These are phyloP conservation scores for Elaeagnus macrophylla DNA, from an alignment of 306 rosid species.

Conservation along the genomic window DNA sequence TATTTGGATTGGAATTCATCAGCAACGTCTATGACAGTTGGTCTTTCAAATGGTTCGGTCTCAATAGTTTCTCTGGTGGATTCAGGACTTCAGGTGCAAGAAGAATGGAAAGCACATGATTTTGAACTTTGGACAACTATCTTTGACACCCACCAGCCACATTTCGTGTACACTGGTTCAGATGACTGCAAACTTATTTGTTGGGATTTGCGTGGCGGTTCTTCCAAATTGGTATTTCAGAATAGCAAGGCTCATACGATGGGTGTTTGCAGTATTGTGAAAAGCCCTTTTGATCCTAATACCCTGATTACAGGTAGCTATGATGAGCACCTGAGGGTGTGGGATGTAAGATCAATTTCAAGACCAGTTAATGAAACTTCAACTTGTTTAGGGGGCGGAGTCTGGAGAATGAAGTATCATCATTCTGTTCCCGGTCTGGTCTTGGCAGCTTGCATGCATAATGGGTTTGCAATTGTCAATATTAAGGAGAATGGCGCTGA, in stretches of 20 bases:
- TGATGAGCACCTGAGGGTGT: conserved; percentile 64
- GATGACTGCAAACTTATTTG: conserved; percentile 79
- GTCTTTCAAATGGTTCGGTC: conserved; percentile 70
- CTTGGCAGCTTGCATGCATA: conserved; percentile 95
- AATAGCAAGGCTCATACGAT: conserved; percentile 64
- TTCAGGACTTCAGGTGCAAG: conserved; percentile 45
- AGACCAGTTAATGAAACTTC: conserved; percentile 60
- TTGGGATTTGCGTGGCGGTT: conserved; percentile 73
- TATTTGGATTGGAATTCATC: conserved; percentile 78
- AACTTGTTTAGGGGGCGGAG: conserved; percentile 76
- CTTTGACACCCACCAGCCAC: conserved; percentile 69
- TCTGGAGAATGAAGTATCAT: conserved; percentile 83
- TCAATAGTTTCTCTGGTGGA: conserved; percentile 52
- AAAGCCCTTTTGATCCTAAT: conserved; percentile 51
- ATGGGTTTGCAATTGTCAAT: conserved; percentile 67
- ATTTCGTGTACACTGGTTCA: conserved; percentile 72
- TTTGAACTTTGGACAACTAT: conserved; percentile 84
- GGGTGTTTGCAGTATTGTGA: conserved; percentile 79
- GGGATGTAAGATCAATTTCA: conserved; percentile 78
- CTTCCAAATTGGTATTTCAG: conserved; percentile 58
- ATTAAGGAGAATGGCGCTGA: conserved; percentile 31
- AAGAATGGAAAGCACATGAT: conserved; percentile 81
- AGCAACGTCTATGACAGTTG: conserved; percentile 57
- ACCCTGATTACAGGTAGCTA: conserved; percentile 65
- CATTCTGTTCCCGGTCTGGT: conserved; percentile 49